A percentile compares a stretch with the other conserved stretches of the same genome.
Conservation (phyloP, 1,284 basidiomycete species). For the Boletus mariae region DNA sequence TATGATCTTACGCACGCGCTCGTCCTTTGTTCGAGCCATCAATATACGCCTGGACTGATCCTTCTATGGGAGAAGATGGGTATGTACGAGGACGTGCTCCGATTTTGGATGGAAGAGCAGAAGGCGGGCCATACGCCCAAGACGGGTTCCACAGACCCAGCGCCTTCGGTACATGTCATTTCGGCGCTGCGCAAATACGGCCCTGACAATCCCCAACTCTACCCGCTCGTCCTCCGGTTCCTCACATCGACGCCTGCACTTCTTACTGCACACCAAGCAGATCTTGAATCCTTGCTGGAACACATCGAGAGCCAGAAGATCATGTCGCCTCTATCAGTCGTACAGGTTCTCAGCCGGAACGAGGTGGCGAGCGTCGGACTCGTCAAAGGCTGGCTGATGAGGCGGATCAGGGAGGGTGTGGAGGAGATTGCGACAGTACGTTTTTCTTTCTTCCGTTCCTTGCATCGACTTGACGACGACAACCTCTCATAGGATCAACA, state of each 20-base stretch:
- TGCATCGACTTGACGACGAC: background rate
- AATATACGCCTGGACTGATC: conserved; percentile 83
- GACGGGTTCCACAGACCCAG: conserved; percentile 21
- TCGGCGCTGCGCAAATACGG: conserved; percentile 75
- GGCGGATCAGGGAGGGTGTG: conserved; percentile 68
- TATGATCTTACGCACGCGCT: conserved; percentile 91
- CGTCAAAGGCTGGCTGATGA: conserved; percentile 85
- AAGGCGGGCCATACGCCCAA: conserved; percentile 33
- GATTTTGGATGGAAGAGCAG: conserved; percentile 84
- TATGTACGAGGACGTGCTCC: conserved; percentile 94
- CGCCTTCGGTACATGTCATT: conserved; percentile 63
- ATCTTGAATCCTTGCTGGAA: conserved; percentile 70
- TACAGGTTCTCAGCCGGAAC: conserved; percentile 86
- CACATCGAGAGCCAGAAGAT: conserved; percentile 77
- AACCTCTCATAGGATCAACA: conserved; percentile 68
- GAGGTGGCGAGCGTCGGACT: conserved; percentile 86
- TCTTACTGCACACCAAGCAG: conserved; percentile 64
- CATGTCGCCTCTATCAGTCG: conserved; percentile 84
- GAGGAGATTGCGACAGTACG: conserved; percentile 79
- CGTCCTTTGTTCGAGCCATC: conserved; percentile 83
- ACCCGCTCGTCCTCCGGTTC: conserved; percentile 87
- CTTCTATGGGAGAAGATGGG: conserved; percentile 90
- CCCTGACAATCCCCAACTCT: conserved; percentile 66
- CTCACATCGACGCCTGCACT: conserved; percentile 76
- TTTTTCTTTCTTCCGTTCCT: conserved; percentile 7